Conservation (phyloP, 805 yeast genomes). For the Zygotorulaspora sp. region DNA sequence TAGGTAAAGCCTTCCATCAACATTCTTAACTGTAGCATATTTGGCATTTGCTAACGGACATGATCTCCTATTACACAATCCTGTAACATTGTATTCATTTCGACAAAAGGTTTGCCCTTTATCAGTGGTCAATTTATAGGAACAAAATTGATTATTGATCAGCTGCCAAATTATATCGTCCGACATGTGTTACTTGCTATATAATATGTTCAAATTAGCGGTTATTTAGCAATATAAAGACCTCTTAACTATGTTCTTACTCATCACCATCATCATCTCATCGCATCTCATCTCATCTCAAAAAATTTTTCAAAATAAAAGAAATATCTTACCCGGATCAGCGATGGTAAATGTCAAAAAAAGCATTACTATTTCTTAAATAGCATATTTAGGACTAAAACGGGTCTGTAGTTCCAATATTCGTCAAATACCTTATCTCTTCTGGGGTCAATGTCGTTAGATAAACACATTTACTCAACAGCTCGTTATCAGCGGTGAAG, state of each 20-base stretch:
- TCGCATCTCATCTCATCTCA: slow-evolving; percentile 24
- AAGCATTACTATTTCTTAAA: too few relatives aligned
- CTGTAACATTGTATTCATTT: slow-evolving; percentile 93
- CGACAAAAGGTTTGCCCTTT: slow-evolving; percentile 90
- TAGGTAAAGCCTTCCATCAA: slow-evolving; percentile 72
- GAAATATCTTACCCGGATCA: slow-evolving; percentile 11
- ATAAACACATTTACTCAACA: slow-evolving; percentile 79
- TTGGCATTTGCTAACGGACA: slow-evolving; percentile 95
- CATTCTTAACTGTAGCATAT: slow-evolving; percentile 80
- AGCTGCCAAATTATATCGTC: slow-evolving; percentile 96
- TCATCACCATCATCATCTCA: too few relatives aligned
- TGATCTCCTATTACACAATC: slow-evolving; percentile 86
- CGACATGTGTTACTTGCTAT: slow-evolving; percentile 36
- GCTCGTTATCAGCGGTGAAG: slow-evolving; percentile 51
- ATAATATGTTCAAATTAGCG: too few relatives aligned
- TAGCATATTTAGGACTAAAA: too few relatives aligned
- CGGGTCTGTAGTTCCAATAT: too few relatives aligned
- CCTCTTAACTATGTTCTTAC: neutral
- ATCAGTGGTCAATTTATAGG: slow-evolving; percentile 85
- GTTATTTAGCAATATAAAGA: too few relatives aligned
- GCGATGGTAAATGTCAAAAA: too few relatives aligned
- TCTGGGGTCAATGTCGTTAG: slow-evolving; percentile 67
- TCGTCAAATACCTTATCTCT: slow-evolving; percentile 46
- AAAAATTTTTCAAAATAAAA: slow-evolving; percentile 15
- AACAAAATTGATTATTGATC: slow-evolving; percentile 91